Base-by-base conservation (phyloP, 164 flowering plant species). In the Chloranthus sessilifolius region DNA sequence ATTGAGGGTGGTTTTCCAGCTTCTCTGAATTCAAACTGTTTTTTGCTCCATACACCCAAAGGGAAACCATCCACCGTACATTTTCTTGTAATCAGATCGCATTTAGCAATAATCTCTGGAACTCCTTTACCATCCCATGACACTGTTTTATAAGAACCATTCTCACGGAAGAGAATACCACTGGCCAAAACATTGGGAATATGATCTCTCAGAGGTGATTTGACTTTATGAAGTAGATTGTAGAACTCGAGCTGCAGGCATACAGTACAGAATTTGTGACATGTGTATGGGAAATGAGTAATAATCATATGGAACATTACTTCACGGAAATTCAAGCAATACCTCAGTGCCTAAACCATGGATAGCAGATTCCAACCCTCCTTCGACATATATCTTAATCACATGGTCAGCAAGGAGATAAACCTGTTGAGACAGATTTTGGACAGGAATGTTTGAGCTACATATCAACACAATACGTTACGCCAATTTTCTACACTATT, bases 341-440 rank as follows among this genome's bases (percentile, higher is more conserved):
- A 83, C 98, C 95, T 88, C 96, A 31, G 94, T 69, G 50, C 87
- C 96, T 59, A 92, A 66, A 68, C 83, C 59, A 66, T 83, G 66
- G 47, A 92, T 51, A 27, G 90, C 77, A 63, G 79, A 64, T 64
- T 85, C 90, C 50, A 83, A 61, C 5, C 98, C 98, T 37, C 64
- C 95, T 74, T 91, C 98, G 48, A 80, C 90, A 67, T 61, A 88
- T 36, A 92, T 71, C 70, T 92, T 92, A 36, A 85, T 65, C 5
- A 75, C 98, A 62, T 43, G 26, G 44, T 83, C 81, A 30, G 57
- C 79, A 54, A 74, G 46, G 44, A 88, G 80, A 74, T 69, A 88
- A 47, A 92, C 98, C 98, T 92, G 69, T 52, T 17, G 30, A 58
- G 52, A 44, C 5, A 28, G 27, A 34, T 39, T 36, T 12, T 23